Conservation (phyloP, 805 yeast species). For the Pichia exigua region DNA sequence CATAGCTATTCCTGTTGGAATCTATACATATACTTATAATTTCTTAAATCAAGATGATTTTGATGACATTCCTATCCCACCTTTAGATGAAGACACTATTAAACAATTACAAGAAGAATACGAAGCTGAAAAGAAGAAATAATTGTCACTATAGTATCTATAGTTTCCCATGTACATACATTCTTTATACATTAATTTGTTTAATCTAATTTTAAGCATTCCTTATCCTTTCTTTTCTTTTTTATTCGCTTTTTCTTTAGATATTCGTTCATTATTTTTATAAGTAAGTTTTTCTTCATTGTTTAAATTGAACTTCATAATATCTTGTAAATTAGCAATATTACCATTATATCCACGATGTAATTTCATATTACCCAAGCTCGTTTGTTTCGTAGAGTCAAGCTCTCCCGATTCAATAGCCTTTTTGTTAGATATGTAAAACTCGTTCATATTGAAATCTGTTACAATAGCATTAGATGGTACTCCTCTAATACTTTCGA, state of each 20-base stretch:
- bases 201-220: background rate
- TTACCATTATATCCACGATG: conserved; percentile 1
- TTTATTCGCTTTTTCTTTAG: background rate
- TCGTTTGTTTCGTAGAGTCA: conserved; percentile 16
- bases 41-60: conserved; percentile 73
- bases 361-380: conserved; percentile 2
- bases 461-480: conserved; percentile 17
- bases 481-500: background rate
- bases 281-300: conserved; percentile 6
- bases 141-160: background rate
- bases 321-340: conserved; percentile 6
- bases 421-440: conserved; percentile 29
- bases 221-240: background rate
- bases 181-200: background rate
- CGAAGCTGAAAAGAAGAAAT: conserved; percentile 34
- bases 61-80: conserved; percentile 90
- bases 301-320: conserved; percentile 7
- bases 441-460: conserved; percentile 32
- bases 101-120: conserved; percentile 66
- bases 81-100: conserved; percentile 72
- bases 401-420: conserved; percentile 28
- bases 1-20: conserved; percentile 58
- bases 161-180: background rate
- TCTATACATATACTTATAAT: conserved; percentile 59
- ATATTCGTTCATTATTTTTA: conserved; percentile 5